Conservation (phyloP, 2,329 filamentous ascomycete species). For the Endocalyx cinctus region DNA sequence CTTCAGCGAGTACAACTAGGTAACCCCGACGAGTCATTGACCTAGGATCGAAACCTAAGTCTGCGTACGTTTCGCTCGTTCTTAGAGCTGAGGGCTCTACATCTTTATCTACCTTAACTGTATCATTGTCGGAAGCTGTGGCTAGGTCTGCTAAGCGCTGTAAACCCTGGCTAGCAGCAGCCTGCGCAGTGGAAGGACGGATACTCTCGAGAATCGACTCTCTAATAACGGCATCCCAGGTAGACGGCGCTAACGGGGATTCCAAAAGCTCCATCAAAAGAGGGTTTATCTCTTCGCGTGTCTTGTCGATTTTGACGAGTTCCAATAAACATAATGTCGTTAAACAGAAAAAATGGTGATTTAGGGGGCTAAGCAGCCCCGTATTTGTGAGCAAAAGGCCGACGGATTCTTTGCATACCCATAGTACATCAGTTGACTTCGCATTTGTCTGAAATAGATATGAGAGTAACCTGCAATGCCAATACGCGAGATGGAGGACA, state of each 20-base stretch:
- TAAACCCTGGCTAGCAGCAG: slow-evolving; percentile 47
- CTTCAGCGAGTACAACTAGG: slow-evolving; percentile 26
- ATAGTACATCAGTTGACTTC: slow-evolving; percentile 53
- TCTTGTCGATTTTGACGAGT: slow-evolving; percentile 50
- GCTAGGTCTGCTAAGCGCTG: slow-evolving; percentile 58
- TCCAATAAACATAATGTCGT: slow-evolving; percentile 57
- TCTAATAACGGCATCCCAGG: slow-evolving; percentile 55
- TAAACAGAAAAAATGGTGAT: slow-evolving; percentile 62
- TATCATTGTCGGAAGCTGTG: slow-evolving; percentile 34
- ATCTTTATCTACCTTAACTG: slow-evolving; percentile 18
- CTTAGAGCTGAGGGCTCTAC: slow-evolving; percentile 14
- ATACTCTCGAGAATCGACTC: slow-evolving; percentile 44
- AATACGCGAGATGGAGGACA: slow-evolving; percentile 63
- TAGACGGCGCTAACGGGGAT: slow-evolving; percentile 41
- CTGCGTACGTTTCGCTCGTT: slow-evolving; percentile 34
- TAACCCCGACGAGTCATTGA: slow-evolving; percentile 35
- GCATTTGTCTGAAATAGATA: slow-evolving; percentile 55
- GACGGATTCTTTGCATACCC: slow-evolving; percentile 54
- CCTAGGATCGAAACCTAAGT: slow-evolving; percentile 37
- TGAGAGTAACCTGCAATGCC: slow-evolving; percentile 63
- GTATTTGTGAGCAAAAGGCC: slow-evolving; percentile 52
- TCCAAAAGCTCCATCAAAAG: slow-evolving; percentile 54
- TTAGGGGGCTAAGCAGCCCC: slow-evolving; percentile 56
- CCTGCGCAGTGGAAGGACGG: slow-evolving; percentile 29
- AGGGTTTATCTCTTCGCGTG: slow-evolving; percentile 51